Evolutionary conservation across 768 basidiomycete genomes (phyloP).

Genomic region (Sistotremastrum niveocremeum): DNA sequence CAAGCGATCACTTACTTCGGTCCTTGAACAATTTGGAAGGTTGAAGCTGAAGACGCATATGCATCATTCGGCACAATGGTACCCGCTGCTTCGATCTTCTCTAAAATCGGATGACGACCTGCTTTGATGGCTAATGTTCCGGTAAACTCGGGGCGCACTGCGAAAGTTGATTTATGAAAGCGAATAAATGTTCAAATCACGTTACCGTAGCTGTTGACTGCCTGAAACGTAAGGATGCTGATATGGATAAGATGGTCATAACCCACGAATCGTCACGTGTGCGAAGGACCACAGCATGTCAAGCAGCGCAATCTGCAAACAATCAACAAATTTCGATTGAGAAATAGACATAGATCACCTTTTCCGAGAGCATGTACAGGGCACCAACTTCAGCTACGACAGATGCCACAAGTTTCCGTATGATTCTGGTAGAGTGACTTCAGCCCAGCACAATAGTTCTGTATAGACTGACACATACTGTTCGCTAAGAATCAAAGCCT

Average conservation of each 20-base stretch:
- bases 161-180: not conserved
- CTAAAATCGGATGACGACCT: constrained; percentile 80
- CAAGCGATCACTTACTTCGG: constrained; percentile 50
- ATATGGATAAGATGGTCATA: not conserved
- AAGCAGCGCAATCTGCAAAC: constrained; percentile 60
- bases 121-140: constrained; percentile 81
- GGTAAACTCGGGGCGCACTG: constrained; percentile 87
- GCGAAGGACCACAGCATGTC: constrained; percentile 90
- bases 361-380: constrained; percentile 85
- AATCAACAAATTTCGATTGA: not conserved
- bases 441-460: not conserved
- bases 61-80: constrained; percentile 80
- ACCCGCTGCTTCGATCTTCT: constrained; percentile 53
- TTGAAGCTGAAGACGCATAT: constrained; percentile 71
- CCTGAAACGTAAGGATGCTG: not conserved
- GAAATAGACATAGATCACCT: constrained; percentile 28
- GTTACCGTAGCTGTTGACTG: constrained; percentile 39
- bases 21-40: constrained; percentile 86
- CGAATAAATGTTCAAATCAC: not conserved
- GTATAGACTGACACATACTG: constrained; percentile 28
- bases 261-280: constrained; percentile 64
- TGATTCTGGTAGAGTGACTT: constrained; percentile 37
- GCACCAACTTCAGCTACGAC: constrained; percentile 63
- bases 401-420: constrained; percentile 60
- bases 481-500: constrained; percentile 76